phyloP scores from a whole-genome alignment of 1,139 yeast genomes.

The Scheffersomyces lignicola region DNA sequence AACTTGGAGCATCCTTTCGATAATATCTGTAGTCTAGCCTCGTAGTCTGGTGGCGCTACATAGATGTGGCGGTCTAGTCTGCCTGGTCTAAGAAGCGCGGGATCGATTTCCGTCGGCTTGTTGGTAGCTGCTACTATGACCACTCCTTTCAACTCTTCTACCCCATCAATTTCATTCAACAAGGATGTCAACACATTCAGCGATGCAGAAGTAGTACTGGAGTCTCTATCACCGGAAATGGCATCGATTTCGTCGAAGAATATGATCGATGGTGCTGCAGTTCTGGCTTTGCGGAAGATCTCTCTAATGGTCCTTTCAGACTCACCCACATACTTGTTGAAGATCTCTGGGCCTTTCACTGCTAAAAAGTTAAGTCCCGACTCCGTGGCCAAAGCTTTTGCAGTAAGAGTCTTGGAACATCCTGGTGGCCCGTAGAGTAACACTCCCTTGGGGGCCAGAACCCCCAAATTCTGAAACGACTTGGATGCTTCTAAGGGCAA shows the following conservation, averaged over 20 bases:
- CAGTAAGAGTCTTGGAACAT: conserved; percentile 90
- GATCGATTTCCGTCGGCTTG: conserved; percentile 87
- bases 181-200: conserved; percentile 86
- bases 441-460: conserved; percentile 89
- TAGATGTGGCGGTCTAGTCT: conserved; percentile 89
- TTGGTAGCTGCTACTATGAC: conserved; percentile 94
- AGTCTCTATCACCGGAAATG: conserved; percentile 70
- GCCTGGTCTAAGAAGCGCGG: conserved; percentile 92
- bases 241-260: conserved; percentile 97
- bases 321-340: conserved; percentile 94
- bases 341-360: conserved; percentile 93
- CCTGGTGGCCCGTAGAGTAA: conserved; percentile 95
- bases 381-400: conserved; percentile 93
- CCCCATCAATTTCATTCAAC: conserved; percentile 93
- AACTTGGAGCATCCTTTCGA: conserved; percentile 62
- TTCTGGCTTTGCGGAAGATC: conserved; percentile 85
- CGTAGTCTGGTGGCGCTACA: conserved; percentile 85
- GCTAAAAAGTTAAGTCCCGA: conserved; percentile 91
- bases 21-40: conserved; percentile 76
- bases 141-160: conserved; percentile 90
- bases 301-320: conserved; percentile 88
- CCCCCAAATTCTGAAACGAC: conserved; percentile 73
- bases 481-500: conserved; percentile 85
- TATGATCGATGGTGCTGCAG: conserved; percentile 89
- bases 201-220: conserved; percentile 68